Conservation (phyloP, 768 basidiomycete genomes). For the Lactarius pseudohatsudake region DNA sequence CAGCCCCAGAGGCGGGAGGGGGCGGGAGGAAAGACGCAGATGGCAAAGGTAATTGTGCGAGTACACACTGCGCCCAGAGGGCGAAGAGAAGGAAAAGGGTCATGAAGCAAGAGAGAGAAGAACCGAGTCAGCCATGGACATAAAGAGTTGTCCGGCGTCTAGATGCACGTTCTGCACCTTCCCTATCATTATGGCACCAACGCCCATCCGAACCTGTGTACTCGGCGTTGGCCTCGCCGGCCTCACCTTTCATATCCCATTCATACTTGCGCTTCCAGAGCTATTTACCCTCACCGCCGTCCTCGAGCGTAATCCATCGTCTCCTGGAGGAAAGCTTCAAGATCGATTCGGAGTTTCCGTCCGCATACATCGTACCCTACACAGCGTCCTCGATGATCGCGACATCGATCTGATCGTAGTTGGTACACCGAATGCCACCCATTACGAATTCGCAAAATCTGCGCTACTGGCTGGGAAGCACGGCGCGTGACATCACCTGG, state of each 20-base stretch:
- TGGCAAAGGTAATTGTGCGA: conserved; percentile 64
- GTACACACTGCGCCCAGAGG: conserved; percentile 33
- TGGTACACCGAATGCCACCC: conserved; percentile 72
- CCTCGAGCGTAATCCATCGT: conserved; percentile 65
- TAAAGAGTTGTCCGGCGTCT: background rate
- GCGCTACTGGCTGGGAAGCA: conserved; percentile 71
- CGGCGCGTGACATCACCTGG: conserved; percentile 42
- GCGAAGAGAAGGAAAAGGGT: conserved; percentile 13
- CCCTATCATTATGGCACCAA: conserved; percentile 19
- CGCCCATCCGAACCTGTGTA: conserved; percentile 67
- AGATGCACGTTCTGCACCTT: background rate
- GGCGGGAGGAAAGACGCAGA: conserved; percentile 66
- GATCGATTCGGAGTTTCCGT: conserved; percentile 59
- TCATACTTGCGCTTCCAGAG: conserved; percentile 69
- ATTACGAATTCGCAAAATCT: conserved; percentile 65
- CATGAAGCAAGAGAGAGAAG: conserved; percentile 1
- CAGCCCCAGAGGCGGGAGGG: conserved; percentile 53
- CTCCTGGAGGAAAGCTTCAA: conserved; percentile 61
- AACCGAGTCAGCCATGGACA: background rate
- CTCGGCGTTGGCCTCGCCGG: conserved; percentile 73
- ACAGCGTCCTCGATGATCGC: conserved; percentile 58
- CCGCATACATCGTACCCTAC: conserved; percentile 58
- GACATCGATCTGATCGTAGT: conserved; percentile 69
- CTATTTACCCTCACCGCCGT: conserved; percentile 73
- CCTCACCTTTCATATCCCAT: conserved; percentile 78